These are phyloP conservation scores for Medicago truncatula DNA, from an alignment of 306 rosid species.

Conservation along the genomic window MtrunA17r5.0-ANR NC_053048.1:48919001-48919500, in stretches of 20 bases:
- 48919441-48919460: background rate
- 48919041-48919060: background rate
- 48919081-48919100: background rate
- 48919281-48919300: background rate
- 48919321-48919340: too few relatives aligned
- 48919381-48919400: background rate
- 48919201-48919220: too few relatives aligned
- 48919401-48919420: background rate
- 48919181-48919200: too few relatives aligned
- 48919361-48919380: background rate
- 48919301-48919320: background rate
- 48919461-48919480: background rate
- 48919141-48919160: background rate
- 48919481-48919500: too few relatives aligned
- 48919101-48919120: background rate
- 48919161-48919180: too few relatives aligned
- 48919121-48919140: background rate
- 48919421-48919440: too few relatives aligned
- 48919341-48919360: too few relatives aligned
- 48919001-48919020: too few relatives aligned
- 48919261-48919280: too few relatives aligned
- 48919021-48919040: background rate
- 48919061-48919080: background rate
- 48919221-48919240: too few relatives aligned
- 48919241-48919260: too few relatives aligned